Percentiles rank a stretch among this genome's conserved stretches.
These are phyloP conservation scores for Thraustotheca clavata DNA, from an alignment of 352 stramenopile species.

Conservation along the genomic window DNA sequence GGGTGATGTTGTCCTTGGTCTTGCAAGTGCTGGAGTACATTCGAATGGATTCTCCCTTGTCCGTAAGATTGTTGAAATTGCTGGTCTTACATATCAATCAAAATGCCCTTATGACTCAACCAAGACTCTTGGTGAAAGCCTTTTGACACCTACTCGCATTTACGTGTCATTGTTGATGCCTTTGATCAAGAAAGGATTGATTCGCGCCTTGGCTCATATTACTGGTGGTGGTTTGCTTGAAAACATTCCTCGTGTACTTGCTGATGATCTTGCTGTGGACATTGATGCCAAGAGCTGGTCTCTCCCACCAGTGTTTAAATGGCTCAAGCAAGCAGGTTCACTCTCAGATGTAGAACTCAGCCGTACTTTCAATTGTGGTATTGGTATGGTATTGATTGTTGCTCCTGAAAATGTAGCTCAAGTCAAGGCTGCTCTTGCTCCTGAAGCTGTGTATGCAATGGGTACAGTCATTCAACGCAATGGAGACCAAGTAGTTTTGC, in stretches of 20 bases:
- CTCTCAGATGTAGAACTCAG: conserved; percentile 94
- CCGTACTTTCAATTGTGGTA: conserved; percentile 98
- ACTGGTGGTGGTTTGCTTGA: conserved; percentile 97
- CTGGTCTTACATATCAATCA: conserved; percentile 69
- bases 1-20: conserved; percentile 92
- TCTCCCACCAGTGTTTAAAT: conserved; percentile 96
- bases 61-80: conserved; percentile 92
- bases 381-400: conserved; percentile 98
- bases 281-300: conserved; percentile 87
- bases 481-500: conserved; percentile 81
- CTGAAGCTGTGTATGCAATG: conserved; percentile 88
- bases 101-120: conserved; percentile 58
- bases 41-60: conserved; percentile 99
- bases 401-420: conserved; percentile 82
- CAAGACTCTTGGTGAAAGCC: conserved; percentile 88
- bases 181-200: conserved; percentile 61
- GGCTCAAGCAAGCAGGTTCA: conserved; percentile 90
- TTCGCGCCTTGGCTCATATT: conserved; percentile 96
- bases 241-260: conserved; percentile 96
- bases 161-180: conserved; percentile 92
- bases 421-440: conserved; percentile 73
- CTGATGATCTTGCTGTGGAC: conserved; percentile 86
- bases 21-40: conserved; percentile 95
- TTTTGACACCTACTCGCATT: conserved; percentile 96
- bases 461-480: conserved; percentile 62